Percentiles rank a stretch among this genome's conserved stretches.
These are phyloP conservation scores for Mycena rosella DNA, from an alignment of 768 basidiomycete species.

Conservation along the genomic window DNA sequence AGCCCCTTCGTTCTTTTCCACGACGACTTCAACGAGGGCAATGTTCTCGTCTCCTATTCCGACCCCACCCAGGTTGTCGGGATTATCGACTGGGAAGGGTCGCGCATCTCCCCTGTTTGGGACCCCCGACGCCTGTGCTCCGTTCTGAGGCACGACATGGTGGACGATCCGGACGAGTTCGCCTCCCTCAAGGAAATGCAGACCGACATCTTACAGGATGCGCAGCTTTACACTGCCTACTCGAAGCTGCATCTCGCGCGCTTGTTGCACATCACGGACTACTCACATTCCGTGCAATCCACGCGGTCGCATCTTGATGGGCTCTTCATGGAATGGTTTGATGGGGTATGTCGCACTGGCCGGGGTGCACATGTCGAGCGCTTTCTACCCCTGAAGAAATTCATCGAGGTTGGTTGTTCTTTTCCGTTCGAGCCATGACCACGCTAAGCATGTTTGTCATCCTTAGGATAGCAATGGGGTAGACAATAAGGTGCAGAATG, in stretches of 20 bases:
- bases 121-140: background rate
- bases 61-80: slow-evolving; percentile 11
- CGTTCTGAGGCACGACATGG: background rate
- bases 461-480: too few relatives aligned
- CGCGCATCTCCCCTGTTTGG: slow-evolving; percentile 9
- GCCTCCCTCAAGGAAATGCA: background rate
- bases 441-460: too few relatives aligned
- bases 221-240: background rate
- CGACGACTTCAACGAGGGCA: slow-evolving; percentile 7
- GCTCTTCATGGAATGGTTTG: slow-evolving; percentile 15
- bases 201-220: background rate
- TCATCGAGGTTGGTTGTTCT: slow-evolving; percentile 18
- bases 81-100: slow-evolving; percentile 26
- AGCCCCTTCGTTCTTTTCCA: slow-evolving; percentile 10
- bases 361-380: background rate
- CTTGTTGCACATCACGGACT: slow-evolving; percentile 14
- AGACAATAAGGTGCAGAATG: too few relatives aligned
- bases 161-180: slow-evolving; percentile 1
- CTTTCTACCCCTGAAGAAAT: slow-evolving; percentile 9
- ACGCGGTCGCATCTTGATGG: background rate
- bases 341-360: background rate
- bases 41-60: slow-evolving; percentile 11
- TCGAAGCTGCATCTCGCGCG: background rate
- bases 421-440: background rate
- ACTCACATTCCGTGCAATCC: slow-evolving; percentile 1